Conservation (phyloP, 2,329 filamentous ascomycete genomes). For the Aulographum hederae region DNA sequence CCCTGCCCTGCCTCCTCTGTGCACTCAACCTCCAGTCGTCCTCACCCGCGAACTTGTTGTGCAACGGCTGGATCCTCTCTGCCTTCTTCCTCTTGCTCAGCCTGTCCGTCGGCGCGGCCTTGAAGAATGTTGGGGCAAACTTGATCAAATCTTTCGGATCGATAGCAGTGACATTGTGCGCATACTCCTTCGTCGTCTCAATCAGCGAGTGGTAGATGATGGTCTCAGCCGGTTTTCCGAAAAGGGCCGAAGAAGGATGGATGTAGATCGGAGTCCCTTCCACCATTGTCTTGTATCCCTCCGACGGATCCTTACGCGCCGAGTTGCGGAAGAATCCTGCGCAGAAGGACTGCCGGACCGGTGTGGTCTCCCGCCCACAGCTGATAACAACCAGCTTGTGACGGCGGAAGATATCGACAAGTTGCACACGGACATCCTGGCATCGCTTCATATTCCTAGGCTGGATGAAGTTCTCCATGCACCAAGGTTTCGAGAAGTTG, state of each 20-base stretch:
- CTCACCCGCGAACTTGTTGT: constrained; percentile 80
- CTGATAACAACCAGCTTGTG: constrained; percentile 69
- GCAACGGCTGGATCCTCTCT: constrained; percentile 85
- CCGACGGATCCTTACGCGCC: constrained; percentile 84
- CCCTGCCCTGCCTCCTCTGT: constrained; percentile 67
- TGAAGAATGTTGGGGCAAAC: constrained; percentile 97
- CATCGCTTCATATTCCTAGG: constrained; percentile 74
- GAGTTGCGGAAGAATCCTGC: constrained; percentile 90
- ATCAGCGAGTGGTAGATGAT: constrained; percentile 87
- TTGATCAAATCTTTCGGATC: constrained; percentile 91
- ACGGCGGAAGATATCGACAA: constrained; percentile 84
- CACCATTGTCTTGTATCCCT: constrained; percentile 94
- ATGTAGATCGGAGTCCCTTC: constrained; percentile 91
- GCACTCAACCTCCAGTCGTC: constrained; percentile 91
- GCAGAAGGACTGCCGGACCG: constrained; percentile 78
- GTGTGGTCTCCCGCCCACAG: constrained; percentile 73
- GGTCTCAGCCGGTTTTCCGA: constrained; percentile 91
- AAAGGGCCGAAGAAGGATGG: constrained; percentile 79
- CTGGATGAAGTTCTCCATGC: constrained; percentile 95
- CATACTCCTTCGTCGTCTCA: constrained; percentile 92
- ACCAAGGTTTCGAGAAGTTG: constrained; percentile 74
- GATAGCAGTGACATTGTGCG: constrained; percentile 85
- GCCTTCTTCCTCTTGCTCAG: constrained; percentile 84
- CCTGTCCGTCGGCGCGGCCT: constrained; percentile 74
- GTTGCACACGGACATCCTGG: constrained; percentile 80